Evolutionary conservation across 2,329 filamentous ascomycete species (phyloP).

Genomic region (Thermothelomyces thermophilus): DNA sequence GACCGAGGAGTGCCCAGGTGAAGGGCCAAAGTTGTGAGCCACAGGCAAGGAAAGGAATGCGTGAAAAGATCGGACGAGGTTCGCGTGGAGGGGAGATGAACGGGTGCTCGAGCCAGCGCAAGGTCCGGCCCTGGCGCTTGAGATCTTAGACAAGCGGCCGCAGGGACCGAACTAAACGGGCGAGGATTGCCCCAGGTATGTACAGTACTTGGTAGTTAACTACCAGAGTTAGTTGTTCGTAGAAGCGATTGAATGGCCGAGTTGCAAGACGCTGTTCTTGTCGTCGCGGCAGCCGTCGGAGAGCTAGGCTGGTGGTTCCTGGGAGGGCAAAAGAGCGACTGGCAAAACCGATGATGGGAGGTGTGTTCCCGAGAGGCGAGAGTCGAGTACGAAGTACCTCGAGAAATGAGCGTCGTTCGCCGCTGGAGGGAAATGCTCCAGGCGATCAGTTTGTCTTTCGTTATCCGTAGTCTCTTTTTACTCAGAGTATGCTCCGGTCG

Average conservation of each 20-base stretch:
- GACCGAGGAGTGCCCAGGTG: neutral
- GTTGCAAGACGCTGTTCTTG: neutral
- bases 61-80: conserved; percentile 2
- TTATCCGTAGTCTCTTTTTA: too few relatives aligned
- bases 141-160: conserved; percentile 7
- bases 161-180: conserved; percentile 1
- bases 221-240: too few relatives aligned
- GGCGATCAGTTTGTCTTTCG: neutral
- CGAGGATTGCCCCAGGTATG: neutral
- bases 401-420: conserved; percentile 13
- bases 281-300: neutral
- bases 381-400: too few relatives aligned
- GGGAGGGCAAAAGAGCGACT: neutral
- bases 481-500: too few relatives aligned
- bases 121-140: conserved; percentile 15
- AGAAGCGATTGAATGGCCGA: conserved; percentile 16
- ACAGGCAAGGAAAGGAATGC: neutral
- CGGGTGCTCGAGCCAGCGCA: conserved; percentile 11
- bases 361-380: too few relatives aligned
- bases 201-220: too few relatives aligned
- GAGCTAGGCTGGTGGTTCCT: neutral
- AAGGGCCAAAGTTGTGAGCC: neutral
- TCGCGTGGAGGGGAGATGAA: conserved; percentile 9
- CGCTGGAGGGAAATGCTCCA: conserved; percentile 4
- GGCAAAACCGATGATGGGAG: too few relatives aligned